Evolutionary conservation across 2,329 filamentous ascomycete species (phyloP).

Genomic region (Pyricularia sp.): DNA sequence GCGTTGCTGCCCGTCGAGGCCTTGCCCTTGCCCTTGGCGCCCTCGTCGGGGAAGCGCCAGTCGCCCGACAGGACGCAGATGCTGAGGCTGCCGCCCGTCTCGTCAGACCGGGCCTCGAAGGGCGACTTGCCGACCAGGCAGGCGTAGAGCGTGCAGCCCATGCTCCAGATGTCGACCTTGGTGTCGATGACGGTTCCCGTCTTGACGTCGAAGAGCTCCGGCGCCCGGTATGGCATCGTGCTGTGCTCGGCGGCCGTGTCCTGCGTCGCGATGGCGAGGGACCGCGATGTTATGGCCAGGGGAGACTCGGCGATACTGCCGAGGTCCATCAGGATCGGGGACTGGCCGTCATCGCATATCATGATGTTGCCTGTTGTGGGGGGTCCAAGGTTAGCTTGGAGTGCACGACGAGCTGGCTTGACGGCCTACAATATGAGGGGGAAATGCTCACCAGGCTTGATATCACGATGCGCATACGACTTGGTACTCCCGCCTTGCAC

Average conservation of each 20-base stretch:
- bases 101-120: constrained; percentile 91
- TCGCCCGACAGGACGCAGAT: constrained; percentile 90
- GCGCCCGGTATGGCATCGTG: constrained; percentile 97
- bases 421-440: background rate
- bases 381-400: background rate
- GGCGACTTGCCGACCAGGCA: constrained; percentile 94
- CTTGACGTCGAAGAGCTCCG: constrained; percentile 96
- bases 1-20: constrained; percentile 14
- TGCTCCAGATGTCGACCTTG: constrained; percentile 95
- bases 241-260: constrained; percentile 93
- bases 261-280: constrained; percentile 83
- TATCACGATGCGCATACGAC: constrained; percentile 86
- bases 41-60: constrained; percentile 93
- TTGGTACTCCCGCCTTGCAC: background rate
- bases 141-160: constrained; percentile 96
- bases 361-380: constrained; percentile 73
- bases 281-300: constrained; percentile 80
- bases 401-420: background rate
- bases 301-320: constrained; percentile 84
- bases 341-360: constrained; percentile 84
- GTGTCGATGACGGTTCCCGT: constrained; percentile 87
- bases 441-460: constrained; percentile 71
- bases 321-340: constrained; percentile 94
- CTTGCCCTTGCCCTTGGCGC: constrained; percentile 32
- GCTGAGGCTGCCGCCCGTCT: constrained; percentile 87